Percentiles rank a stretch among this genome's conserved stretches.
phyloP scores from a whole-genome alignment of 208 protist genomes.

The Wallacemonas sp. region DNA sequence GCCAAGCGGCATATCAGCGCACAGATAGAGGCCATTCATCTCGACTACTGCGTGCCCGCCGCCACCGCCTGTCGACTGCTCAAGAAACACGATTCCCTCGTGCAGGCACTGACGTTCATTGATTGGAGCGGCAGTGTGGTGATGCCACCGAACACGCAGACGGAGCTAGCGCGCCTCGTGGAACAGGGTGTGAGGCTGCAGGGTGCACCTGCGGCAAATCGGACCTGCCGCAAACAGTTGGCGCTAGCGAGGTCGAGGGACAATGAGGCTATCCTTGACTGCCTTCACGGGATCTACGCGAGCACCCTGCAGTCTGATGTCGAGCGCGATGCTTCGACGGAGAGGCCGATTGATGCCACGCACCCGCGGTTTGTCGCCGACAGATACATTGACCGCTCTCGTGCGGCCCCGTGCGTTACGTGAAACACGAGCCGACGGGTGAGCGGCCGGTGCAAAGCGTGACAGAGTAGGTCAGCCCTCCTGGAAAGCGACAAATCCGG shows the following conservation, averaged over 20 bases:
- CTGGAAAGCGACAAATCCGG: too few species aligned
- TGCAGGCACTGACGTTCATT: slow-evolving; percentile 8
- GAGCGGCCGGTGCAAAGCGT: too few species aligned
- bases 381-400: slow-evolving; percentile 21
- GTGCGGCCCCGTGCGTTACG: not conserved
- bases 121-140: slow-evolving; percentile 19
- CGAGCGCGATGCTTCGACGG: slow-evolving; percentile 1
- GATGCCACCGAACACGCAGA: slow-evolving; percentile 1
- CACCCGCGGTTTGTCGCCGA: slow-evolving; percentile 36
- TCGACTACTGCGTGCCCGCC: slow-evolving; percentile 24
- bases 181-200: not conserved
- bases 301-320: not conserved
- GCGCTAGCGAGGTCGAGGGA: not conserved
- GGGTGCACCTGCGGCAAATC: not conserved
- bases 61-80: slow-evolving; percentile 8
- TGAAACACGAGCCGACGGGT: too few species aligned
- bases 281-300: not conserved
- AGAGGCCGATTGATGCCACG: slow-evolving; percentile 19
- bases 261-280: not conserved
- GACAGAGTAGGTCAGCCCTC: too few species aligned
- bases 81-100: slow-evolving; percentile 7
- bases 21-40: slow-evolving; percentile 12
- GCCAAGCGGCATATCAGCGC: not conserved
- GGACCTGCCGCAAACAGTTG: not conserved
- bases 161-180: slow-evolving; percentile 4